Conservation (phyloP, 2,329 filamentous ascomycete species). For the Paraphoma sp. region DNA sequence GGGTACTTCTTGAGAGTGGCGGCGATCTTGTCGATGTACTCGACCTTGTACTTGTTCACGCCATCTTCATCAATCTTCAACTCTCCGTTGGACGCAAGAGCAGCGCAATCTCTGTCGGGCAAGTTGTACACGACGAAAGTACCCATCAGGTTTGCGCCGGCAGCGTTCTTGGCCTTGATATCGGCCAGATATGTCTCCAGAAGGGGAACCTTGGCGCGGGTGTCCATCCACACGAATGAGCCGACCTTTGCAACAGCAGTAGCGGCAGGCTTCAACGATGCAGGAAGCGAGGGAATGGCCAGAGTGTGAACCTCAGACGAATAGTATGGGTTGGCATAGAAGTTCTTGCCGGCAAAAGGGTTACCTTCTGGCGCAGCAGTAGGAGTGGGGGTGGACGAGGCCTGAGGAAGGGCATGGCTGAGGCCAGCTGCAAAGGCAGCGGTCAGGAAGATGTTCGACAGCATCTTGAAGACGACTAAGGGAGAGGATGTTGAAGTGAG, state of each 20-base stretch:
- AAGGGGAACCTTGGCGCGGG: conserved; percentile 56
- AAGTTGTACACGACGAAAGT: conserved; percentile 69
- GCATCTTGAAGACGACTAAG: conserved; percentile 15
- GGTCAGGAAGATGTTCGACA: conserved; percentile 24
- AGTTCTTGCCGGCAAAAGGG: conserved; percentile 57
- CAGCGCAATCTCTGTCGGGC: conserved; percentile 69
- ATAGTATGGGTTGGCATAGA: conserved; percentile 62
- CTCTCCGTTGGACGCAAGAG: conserved; percentile 69
- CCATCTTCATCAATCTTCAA: conserved; percentile 62
- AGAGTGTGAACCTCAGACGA: conserved; percentile 59
- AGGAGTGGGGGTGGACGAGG: conserved; percentile 17
- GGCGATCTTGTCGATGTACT: conserved; percentile 63
- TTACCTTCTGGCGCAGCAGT: conserved; percentile 50
- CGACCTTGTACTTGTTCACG: conserved; percentile 56
- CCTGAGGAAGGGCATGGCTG: conserved; percentile 28
- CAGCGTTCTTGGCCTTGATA: conserved; percentile 56
- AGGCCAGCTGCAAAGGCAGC: conserved; percentile 30
- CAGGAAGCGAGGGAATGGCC: conserved; percentile 68
- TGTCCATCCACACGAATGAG: conserved; percentile 63
- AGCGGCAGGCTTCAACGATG: conserved; percentile 60
- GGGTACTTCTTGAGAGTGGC: conserved; percentile 61
- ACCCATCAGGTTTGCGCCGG: conserved; percentile 57
- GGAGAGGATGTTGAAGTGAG: conserved; percentile 2
- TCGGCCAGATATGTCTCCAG: conserved; percentile 57
- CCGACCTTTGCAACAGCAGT: conserved; percentile 57